Base-by-base conservation (phyloP, 352 stramenopile genomes). In the Pseudoperonospora humuli region DNA sequence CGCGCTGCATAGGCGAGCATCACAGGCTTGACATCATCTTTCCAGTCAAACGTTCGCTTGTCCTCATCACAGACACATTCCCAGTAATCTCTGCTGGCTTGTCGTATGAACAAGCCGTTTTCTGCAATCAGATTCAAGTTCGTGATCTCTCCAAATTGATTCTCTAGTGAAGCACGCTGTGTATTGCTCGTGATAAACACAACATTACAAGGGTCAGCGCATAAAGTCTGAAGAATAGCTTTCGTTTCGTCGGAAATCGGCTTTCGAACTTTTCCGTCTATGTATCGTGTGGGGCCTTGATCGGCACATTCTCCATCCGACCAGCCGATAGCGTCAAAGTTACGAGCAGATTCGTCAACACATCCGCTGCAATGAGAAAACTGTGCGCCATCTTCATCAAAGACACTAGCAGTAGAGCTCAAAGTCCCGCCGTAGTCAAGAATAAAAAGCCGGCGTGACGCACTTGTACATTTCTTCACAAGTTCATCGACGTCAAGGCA, bases 401-500 rank as follows among this genome's bases (percentile, higher is more conserved):
- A 55, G 14, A 86, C 64, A 23, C 67, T 75, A 8, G 69, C 62
- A 20, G 77, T 86, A 38, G 67, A 77, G 48, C 72, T 87, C 28
- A 99, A 84, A 10, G 96, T 99, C 28, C 96, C 96, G 29, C 96
- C 96, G 46, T 98, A 99, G 61, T 99, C 96, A 26, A 99, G 79
- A 32, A 99, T 75, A 57, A 99, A 97, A 3, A 99, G 52, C 1
- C 90, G 76, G 3, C 73, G 56, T 7, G 58, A 48, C 20, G 67
- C 62, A 21, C 46, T 61, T 9, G 54, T 57, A 50, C 87, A 98
- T 15, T 79, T 68, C 42, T 86, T 85, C 21, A 91, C 75, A 5
- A 98, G 57, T 14, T 85, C 66, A 32, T 93, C 82, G 7, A 93
- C 69, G 47, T 98, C 80, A 0, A 99, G 74, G 5, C 82, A 80